Percentiles rank a stretch among this genome's conserved stretches.
These are phyloP conservation scores for Peronospora destructor DNA, from an alignment of 352 stramenopile species.

Conservation along the genomic window DNA sequence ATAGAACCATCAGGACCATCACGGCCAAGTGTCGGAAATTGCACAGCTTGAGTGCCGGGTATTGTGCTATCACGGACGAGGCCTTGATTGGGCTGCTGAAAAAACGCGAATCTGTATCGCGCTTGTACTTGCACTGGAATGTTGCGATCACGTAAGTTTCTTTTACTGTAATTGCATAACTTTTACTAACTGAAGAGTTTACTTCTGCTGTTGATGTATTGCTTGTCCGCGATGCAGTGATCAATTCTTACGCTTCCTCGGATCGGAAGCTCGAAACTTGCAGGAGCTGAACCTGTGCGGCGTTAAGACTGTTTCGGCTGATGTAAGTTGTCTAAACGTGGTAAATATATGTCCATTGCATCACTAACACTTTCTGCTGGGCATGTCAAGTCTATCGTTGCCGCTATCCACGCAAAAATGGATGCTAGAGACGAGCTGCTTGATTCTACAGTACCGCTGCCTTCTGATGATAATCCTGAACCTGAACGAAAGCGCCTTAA, in stretches of 20 bases:
- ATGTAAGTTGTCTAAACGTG: constrained; percentile 33
- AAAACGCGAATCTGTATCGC: constrained; percentile 72
- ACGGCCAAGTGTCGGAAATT: constrained; percentile 87
- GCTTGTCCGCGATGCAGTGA: constrained; percentile 36
- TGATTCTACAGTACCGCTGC: constrained; percentile 17
- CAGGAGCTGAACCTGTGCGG: constrained; percentile 84
- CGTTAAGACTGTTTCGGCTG: constrained; percentile 78
- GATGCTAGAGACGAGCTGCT: constrained; percentile 36
- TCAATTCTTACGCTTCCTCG: constrained; percentile 74
- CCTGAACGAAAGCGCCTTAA: constrained; percentile 83
- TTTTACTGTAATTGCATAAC: neutral
- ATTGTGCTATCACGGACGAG: constrained; percentile 82
- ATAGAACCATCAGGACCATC: constrained; percentile 79
- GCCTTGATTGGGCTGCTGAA: constrained; percentile 79
- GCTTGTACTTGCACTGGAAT: constrained; percentile 83
- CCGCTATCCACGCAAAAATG: constrained; percentile 77
- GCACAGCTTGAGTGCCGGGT: constrained; percentile 79
- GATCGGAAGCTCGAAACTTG: constrained; percentile 61
- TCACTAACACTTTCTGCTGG: constrained; percentile 3
- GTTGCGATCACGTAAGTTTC: constrained; percentile 78
- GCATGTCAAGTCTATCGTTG: constrained; percentile 44
- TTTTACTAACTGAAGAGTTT: neutral
- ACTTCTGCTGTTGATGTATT: neutral
- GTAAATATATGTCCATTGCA: neutral
- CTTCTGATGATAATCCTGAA: constrained; percentile 34